Conservation (phyloP, 306 rosid genomes). For the Quercus ilex region DNA sequence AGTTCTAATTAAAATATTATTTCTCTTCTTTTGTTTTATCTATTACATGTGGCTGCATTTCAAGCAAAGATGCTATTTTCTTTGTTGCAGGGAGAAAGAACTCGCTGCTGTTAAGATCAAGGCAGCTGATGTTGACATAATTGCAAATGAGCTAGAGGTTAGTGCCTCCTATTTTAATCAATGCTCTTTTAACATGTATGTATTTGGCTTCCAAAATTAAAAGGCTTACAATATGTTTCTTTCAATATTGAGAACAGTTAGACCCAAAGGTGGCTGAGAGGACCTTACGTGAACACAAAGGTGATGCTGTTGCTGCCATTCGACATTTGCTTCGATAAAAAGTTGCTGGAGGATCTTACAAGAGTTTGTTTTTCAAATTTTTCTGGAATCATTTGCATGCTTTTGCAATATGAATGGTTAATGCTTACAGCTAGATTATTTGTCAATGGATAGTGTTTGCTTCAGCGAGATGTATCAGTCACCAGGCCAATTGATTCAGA, state of each 20-base stretch:
- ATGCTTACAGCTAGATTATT: neutral
- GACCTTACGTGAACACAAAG: constrained; percentile 93
- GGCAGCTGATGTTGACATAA: constrained; percentile 82
- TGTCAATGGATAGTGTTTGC: neutral
- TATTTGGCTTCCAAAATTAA: neutral
- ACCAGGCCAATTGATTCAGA: neutral
- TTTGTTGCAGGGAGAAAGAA: constrained; percentile 72
- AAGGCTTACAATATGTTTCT: neutral
- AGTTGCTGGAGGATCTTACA: neutral
- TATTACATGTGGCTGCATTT: neutral
- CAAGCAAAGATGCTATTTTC: neutral
- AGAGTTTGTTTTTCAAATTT: neutral
- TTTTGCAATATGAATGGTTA: neutral
- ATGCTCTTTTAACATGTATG: neutral
- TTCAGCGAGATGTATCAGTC: neutral
- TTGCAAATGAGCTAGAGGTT: constrained; percentile 89
- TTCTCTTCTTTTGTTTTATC: neutral
- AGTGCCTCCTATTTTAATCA: neutral
- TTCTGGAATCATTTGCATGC: neutral
- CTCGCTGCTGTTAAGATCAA: constrained; percentile 90
- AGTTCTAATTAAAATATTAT: neutral
- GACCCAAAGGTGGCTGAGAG: constrained; percentile 96
- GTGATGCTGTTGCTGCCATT: constrained; percentile 96
- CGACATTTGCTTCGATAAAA: constrained; percentile 63
- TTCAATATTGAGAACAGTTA: constrained; percentile 40